Percentiles rank a stretch among this genome's conserved stretches.
Conservation (phyloP, 208 protist genomes). For the Vickermania ingenoplastis region DNA sequence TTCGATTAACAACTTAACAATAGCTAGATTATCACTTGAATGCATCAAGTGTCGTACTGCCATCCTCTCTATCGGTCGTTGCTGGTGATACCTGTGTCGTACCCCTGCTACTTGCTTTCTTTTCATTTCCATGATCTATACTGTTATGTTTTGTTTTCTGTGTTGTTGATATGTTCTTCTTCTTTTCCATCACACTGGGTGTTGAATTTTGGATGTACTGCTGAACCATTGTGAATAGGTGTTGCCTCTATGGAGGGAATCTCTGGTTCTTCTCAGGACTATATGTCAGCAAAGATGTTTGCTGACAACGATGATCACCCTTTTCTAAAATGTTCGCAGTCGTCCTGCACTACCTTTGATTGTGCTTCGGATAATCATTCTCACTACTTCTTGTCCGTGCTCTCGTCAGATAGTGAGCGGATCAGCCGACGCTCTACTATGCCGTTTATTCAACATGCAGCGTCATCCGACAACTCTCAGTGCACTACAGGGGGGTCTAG, state of each 20-base stretch:
- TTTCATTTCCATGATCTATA: too few species aligned
- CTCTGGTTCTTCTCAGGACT: not conserved
- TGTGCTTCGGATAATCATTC: not conserved
- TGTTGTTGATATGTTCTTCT: too few species aligned
- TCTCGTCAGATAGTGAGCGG: not conserved
- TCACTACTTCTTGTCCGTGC: not conserved
- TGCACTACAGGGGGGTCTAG: not conserved
- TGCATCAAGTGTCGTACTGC: too few species aligned
- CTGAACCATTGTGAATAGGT: too few species aligned
- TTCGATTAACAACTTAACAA: too few species aligned
- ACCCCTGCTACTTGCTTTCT: too few species aligned
- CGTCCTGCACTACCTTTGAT: not conserved
- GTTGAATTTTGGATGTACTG: too few species aligned
- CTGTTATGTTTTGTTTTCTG: too few species aligned
- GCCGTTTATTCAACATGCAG: not conserved
- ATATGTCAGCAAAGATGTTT: not conserved
- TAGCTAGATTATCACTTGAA: too few species aligned
- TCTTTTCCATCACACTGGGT: too few species aligned
- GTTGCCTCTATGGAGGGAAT: constrained; percentile 1
- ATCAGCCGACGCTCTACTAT: not conserved
- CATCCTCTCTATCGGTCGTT: too few species aligned
- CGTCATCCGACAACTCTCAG: not conserved
- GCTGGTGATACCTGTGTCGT: too few species aligned
- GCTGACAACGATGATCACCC: not conserved
- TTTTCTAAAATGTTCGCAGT: not conserved